Conservation (phyloP, 345 rosid species). For the Theobroma cacao region DNA sequence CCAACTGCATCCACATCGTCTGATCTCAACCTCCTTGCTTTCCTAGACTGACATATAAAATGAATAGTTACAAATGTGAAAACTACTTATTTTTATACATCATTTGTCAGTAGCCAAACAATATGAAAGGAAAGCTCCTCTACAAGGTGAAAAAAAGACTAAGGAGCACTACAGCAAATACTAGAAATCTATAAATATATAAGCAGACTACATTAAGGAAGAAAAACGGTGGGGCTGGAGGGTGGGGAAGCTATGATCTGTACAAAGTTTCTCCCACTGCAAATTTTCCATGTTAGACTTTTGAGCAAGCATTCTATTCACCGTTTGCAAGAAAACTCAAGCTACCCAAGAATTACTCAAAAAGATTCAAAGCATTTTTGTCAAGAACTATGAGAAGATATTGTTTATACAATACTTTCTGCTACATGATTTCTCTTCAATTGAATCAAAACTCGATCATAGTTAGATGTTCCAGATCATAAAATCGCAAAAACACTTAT, state of each 20-base stretch:
- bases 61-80: conserved; percentile 5
- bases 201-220: neutral
- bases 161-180: neutral
- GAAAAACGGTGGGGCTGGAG: neutral
- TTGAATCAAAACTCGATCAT: neutral
- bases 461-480: neutral
- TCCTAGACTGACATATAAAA: conserved; percentile 49
- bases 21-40: conserved; percentile 76
- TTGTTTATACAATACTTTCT: neutral
- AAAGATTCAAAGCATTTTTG: neutral
- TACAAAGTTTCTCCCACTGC: neutral
- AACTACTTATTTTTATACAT: neutral
- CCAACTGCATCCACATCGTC: conserved; percentile 92
- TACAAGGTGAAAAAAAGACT: neutral
- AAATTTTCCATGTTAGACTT: neutral
- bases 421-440: neutral
- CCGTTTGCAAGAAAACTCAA: neutral
- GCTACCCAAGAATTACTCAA: neutral
- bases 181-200: neutral
- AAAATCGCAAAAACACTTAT: neutral
- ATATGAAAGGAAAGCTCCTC: neutral
- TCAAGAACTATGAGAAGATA: neutral
- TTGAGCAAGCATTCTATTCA: neutral
- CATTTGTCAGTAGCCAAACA: neutral
- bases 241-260: neutral